Percentiles rank a stretch among this genome's conserved stretches.
These are phyloP conservation scores for Ephemerocybe angulata DNA, from an alignment of 768 basidiomycete species.

Conservation along the genomic window DNA sequence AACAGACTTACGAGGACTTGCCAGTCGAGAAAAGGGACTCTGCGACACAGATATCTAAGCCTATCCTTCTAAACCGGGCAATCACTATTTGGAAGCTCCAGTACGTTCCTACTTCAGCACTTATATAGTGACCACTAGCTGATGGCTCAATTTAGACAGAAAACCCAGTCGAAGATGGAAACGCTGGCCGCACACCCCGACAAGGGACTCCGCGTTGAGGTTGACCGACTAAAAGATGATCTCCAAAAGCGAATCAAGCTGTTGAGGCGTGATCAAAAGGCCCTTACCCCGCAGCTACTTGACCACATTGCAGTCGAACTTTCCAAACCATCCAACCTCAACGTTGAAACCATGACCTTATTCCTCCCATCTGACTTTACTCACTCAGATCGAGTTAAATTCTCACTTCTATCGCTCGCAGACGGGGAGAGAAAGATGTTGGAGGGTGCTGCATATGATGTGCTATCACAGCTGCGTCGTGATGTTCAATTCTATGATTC, in stretches of 20 bases:
- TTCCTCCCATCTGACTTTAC: not conserved
- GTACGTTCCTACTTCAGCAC: not conserved
- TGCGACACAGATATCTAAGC: not conserved
- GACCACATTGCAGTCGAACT: not conserved
- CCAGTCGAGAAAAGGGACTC: not conserved
- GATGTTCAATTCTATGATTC: slow-evolving; percentile 2
- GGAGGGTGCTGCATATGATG: slow-evolving; percentile 16
- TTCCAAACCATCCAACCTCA: not conserved
- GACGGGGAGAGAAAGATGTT: slow-evolving; percentile 9
- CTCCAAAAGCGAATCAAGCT: no score
- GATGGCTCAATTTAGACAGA: no score
- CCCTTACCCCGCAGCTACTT: not conserved
- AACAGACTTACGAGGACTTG: not conserved
- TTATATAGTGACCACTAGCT: no score
- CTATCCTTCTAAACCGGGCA: not conserved
- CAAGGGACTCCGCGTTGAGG: no score
- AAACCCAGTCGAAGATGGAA: no score
- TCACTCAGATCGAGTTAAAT: not conserved
- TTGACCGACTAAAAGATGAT: no score
- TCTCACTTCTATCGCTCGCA: slow-evolving; percentile 9
- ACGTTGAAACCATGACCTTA: not conserved
- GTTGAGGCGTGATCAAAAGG: no score
- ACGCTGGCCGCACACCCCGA: no score
- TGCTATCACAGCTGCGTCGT: slow-evolving; percentile 2
- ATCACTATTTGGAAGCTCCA: not conserved